Percentiles rank a stretch among this genome's conserved stretches.
These are phyloP conservation scores for Albizia julibrissin DNA, from an alignment of 306 rosid species.

Conservation along the genomic window DNA sequence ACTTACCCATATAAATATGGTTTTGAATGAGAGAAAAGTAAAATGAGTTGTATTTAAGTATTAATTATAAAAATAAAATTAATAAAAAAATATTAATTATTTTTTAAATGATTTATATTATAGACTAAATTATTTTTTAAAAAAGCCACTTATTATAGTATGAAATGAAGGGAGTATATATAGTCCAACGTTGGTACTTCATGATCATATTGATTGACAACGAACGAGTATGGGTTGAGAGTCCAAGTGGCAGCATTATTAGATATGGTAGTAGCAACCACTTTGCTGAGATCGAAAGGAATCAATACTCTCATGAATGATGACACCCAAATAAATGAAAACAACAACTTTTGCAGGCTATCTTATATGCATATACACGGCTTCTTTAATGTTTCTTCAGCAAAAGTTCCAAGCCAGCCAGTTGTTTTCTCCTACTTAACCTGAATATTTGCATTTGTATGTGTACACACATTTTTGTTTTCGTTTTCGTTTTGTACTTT, in stretches of 20 bases:
- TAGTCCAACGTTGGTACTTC: no score
- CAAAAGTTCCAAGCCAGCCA: not conserved
- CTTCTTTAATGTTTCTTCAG: not conserved
- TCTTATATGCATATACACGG: not conserved
- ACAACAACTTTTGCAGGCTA: not conserved
- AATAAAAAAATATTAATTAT: no score
- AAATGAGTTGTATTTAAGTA: no score
- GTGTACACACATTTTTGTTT: not conserved
- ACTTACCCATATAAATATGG: no score
- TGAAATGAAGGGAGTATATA: no score
- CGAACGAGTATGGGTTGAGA: not conserved
- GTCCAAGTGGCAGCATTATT: not conserved
- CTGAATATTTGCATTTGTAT: not conserved
- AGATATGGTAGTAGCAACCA: not conserved
- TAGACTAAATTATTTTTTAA: no score
- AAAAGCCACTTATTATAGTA: no score
- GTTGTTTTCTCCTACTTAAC: not conserved
- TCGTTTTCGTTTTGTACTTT: not conserved
- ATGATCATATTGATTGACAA: not conserved
- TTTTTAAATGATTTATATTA: no score
- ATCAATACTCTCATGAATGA: not conserved
- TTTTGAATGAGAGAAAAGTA: no score
- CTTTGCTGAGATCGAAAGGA: not conserved
- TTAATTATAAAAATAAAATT: no score
- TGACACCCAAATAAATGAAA: not conserved